Conservation (phyloP, 176 grass and related monocot genomes). For the Aegilops bicornis region DNA sequence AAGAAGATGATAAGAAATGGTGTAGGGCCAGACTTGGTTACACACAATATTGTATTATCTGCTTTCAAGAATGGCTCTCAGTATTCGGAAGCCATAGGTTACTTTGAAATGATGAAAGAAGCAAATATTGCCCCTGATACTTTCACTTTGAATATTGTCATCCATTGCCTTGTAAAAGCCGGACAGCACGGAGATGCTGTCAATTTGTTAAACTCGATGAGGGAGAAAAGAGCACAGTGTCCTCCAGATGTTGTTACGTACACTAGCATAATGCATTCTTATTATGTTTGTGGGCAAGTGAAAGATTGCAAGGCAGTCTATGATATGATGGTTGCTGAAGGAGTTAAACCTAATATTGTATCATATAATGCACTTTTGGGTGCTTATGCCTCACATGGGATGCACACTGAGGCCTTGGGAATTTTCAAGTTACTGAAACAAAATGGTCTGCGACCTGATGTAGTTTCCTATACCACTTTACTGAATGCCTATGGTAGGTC, state of each 20-base stretch:
- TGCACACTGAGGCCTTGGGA: conserved; percentile 64
- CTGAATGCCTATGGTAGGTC: conserved; percentile 93
- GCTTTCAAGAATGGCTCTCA: conserved; percentile 85
- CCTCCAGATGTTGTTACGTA: conserved; percentile 88
- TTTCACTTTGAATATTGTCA: conserved; percentile 86
- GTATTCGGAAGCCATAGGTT: conserved; percentile 78
- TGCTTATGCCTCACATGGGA: conserved; percentile 81
- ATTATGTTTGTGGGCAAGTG: conserved; percentile 86
- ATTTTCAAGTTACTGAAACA: conserved; percentile 77
- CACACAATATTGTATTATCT: conserved; percentile 94
- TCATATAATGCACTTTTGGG: conserved; percentile 91
- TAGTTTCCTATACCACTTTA: conserved; percentile 90
- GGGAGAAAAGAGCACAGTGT: conserved; percentile 55
- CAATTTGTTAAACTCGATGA: conserved; percentile 84
- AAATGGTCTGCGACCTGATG: conserved; percentile 72
- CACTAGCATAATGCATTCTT: conserved; percentile 86
- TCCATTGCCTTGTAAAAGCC: conserved; percentile 84
- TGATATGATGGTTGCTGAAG: conserved; percentile 95
- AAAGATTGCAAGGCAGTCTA: conserved; percentile 85
- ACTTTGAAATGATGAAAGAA: conserved; percentile 91
- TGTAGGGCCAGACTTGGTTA: conserved; percentile 93
- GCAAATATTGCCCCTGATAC: conserved; percentile 62
- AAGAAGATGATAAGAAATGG: conserved; percentile 98
- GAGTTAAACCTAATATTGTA: conserved; percentile 83
- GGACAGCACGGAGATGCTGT: conserved; percentile 73